A percentile compares a stretch with the other conserved stretches of the same genome.
Evolutionary conservation across 2,329 filamentous ascomycete genomes (phyloP).

Genomic region (Fusarium gaditjirri): DNA sequence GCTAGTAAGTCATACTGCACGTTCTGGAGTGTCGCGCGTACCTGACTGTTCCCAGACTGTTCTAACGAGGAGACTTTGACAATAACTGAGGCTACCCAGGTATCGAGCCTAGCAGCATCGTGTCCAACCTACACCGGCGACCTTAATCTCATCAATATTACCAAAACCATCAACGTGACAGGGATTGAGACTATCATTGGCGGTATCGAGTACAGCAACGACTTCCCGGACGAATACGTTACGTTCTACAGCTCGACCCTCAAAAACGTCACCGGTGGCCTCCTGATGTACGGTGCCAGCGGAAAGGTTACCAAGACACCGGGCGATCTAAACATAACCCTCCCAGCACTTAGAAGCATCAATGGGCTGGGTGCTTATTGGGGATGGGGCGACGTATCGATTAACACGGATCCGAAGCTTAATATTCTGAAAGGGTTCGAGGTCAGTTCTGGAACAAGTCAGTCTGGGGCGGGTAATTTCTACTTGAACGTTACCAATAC

Average conservation of each 20-base stretch:
- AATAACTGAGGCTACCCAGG: background rate
- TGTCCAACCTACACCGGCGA: background rate
- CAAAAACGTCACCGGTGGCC: background rate
- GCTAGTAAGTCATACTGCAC: fast-evolving
- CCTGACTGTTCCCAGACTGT: background rate
- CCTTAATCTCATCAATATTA: background rate
- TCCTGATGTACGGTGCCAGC: fast-evolving
- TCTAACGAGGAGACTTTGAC: fast-evolving
- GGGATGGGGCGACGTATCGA: background rate
- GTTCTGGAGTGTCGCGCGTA: fast-evolving
- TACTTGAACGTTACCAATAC: background rate
- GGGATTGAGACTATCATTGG: background rate
- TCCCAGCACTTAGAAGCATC: fast-evolving
- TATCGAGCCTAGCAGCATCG: background rate
- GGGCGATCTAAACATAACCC: background rate
- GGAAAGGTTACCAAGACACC: fast-evolving
- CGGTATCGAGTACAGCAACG: background rate
- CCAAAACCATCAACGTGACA: background rate
- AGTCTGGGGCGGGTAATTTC: fast-evolving
- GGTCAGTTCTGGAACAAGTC: background rate
- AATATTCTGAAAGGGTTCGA: fast-evolving
- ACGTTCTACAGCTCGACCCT: background rate
- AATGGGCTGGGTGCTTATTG: fast-evolving
- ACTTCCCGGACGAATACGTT: background rate
- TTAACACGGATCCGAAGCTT: background rate